These are phyloP conservation scores for Fusarium gaditjirri DNA, from an alignment of 2,329 filamentous ascomycete species.

Conservation along the genomic window DNA sequence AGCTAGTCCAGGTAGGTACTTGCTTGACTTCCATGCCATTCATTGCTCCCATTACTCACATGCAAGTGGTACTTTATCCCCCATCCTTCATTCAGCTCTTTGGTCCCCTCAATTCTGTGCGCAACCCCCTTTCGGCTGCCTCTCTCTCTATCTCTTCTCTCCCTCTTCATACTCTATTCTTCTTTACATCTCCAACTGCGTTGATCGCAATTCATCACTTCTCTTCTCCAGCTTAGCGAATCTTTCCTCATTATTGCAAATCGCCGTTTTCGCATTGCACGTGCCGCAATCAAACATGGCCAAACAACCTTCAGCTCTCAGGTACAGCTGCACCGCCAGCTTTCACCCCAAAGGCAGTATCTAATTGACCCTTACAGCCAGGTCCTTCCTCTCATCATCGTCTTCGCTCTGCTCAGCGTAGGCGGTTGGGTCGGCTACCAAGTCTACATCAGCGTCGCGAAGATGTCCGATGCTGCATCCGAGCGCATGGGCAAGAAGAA, in stretches of 20 bases:
- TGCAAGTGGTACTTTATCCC: slow-evolving; percentile 8
- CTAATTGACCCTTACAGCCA: slow-evolving; percentile 55
- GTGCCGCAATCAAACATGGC: slow-evolving; percentile 32
- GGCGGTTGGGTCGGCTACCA: slow-evolving; percentile 76
- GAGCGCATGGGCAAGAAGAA: slow-evolving; percentile 81
- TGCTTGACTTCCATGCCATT: not conserved
- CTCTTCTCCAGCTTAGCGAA: not conserved
- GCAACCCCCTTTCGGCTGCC: slow-evolving; percentile 26
- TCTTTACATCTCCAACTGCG: slow-evolving; percentile 8
- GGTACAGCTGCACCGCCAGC: slow-evolving; percentile 20
- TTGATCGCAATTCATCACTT: slow-evolving; percentile 22
- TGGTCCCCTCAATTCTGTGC: slow-evolving; percentile 28
- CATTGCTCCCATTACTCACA: not conserved
- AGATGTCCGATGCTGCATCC: slow-evolving; percentile 73
- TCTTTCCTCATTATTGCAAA: not conserved
- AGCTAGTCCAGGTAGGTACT: slow-evolving; percentile 6
- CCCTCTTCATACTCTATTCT: not conserved
- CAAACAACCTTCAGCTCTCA: slow-evolving; percentile 37
- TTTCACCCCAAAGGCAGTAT: not conserved
- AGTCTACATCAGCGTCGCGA: slow-evolving; percentile 73
- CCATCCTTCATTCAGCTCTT: slow-evolving; percentile 26
- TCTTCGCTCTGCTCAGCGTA: slow-evolving; percentile 70
- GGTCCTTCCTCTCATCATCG: slow-evolving; percentile 73
- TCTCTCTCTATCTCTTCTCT: not conserved
- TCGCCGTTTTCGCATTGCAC: slow-evolving; percentile 2